A percentile compares a stretch with the other conserved stretches of the same genome.
These are phyloP conservation scores for Pythium utonaiense DNA, from an alignment of 352 stramenopile genomes.

Conservation along the genomic window DNA sequence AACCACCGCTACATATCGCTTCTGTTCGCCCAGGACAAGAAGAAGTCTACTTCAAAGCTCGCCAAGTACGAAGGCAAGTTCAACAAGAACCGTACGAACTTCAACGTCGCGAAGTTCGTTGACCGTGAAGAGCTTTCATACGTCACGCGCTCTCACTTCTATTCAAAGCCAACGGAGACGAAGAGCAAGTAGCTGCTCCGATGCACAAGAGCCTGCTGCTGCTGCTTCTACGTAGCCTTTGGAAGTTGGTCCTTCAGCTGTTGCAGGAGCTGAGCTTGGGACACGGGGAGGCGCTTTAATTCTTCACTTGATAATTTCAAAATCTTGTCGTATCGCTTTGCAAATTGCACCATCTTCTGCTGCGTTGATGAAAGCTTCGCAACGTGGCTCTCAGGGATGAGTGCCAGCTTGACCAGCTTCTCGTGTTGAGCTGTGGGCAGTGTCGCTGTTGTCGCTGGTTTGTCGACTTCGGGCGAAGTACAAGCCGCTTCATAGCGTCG, in stretches of 20 bases:
- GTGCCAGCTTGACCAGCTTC: slow-evolving; percentile 38
- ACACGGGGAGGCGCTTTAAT: slow-evolving; percentile 30
- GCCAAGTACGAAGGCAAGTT: slow-evolving; percentile 19
- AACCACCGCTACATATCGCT: slow-evolving; percentile 56
- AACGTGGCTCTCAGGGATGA: slow-evolving; percentile 32
- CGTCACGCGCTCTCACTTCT: slow-evolving; percentile 34
- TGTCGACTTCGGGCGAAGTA: background rate
- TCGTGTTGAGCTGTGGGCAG: slow-evolving; percentile 33
- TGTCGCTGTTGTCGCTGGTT: background rate
- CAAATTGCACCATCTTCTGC: slow-evolving; percentile 49
- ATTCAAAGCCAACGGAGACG: slow-evolving; percentile 28
- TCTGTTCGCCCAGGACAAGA: slow-evolving; percentile 37
- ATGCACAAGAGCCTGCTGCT: too few species aligned
- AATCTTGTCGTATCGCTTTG: slow-evolving; percentile 48
- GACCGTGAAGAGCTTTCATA: slow-evolving; percentile 31
- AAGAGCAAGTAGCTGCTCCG: too few species aligned
- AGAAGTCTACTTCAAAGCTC: slow-evolving; percentile 7
- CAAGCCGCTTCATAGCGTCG: background rate
- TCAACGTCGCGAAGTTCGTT: slow-evolving; percentile 45
- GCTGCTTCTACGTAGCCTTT: background rate
- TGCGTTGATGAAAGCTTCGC: slow-evolving; percentile 34
- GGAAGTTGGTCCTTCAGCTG: slow-evolving; percentile 27
- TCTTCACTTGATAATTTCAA: slow-evolving; percentile 29
- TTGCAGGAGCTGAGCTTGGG: slow-evolving; percentile 40
- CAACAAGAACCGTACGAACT: slow-evolving; percentile 36